These are phyloP conservation scores for Musa itinerans DNA, from an alignment of 176 grass and related monocot genomes.

Conservation along the genomic window DNA sequence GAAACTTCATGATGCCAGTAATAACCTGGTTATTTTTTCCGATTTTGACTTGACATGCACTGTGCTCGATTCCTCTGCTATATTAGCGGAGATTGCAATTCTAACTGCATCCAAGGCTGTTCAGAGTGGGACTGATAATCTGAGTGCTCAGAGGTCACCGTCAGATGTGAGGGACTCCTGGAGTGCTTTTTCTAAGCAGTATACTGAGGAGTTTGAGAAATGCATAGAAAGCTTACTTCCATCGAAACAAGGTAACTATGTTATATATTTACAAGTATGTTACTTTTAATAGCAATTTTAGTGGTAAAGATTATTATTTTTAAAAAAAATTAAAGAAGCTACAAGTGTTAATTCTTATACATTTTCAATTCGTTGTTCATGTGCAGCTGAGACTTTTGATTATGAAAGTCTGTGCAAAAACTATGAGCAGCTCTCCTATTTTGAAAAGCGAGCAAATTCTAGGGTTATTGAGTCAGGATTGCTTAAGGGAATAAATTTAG, in stretches of 20 bases:
- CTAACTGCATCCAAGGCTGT: slow-evolving; percentile 59
- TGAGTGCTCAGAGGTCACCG: slow-evolving; percentile 30
- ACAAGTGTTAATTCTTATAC: not conserved
- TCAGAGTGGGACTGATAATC: slow-evolving; percentile 43
- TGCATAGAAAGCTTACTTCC: slow-evolving; percentile 80
- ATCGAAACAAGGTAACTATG: slow-evolving; percentile 48
- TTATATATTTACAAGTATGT: not conserved
- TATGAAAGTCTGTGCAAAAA: slow-evolving; percentile 56
- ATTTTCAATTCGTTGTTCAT: not conserved
- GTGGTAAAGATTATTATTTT: too few species aligned
- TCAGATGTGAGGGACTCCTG: slow-evolving; percentile 62
- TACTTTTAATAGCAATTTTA: not conserved
- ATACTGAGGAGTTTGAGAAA: slow-evolving; percentile 66
- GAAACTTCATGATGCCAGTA: slow-evolving; percentile 53
- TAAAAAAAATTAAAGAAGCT: too few species aligned
- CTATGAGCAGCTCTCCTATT: slow-evolving; percentile 67
- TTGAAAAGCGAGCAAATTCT: slow-evolving; percentile 83
- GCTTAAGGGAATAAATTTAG: slow-evolving; percentile 75
- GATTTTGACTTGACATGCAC: slow-evolving; percentile 99
- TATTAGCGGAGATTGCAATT: slow-evolving; percentile 86
- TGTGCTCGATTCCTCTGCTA: slow-evolving; percentile 79
- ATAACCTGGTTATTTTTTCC: slow-evolving; percentile 65
- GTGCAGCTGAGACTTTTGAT: slow-evolving; percentile 52
- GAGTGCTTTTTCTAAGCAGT: slow-evolving; percentile 67
- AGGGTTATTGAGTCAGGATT: slow-evolving; percentile 82